Conservation (phyloP, 306 rosid genomes). For the Fragaria nilgerrensis region DNA sequence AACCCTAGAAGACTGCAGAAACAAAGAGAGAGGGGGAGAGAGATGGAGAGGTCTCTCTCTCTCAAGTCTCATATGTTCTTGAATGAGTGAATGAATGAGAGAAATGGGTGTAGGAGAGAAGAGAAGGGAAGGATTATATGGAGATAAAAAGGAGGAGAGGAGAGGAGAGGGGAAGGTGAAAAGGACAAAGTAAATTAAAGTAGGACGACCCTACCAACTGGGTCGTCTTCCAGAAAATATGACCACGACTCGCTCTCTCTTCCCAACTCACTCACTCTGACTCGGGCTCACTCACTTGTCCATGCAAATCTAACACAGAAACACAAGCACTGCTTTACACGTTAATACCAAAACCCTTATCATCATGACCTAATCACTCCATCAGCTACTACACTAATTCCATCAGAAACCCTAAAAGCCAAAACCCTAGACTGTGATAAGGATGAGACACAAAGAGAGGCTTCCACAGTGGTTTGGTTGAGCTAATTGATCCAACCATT, state of each 20-base stretch:
- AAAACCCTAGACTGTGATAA: slow-evolving; percentile 7
- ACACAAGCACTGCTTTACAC: slow-evolving; percentile 12
- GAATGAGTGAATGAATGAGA: slow-evolving; percentile 10
- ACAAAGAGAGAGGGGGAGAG: not conserved
- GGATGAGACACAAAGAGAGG: slow-evolving; percentile 32
- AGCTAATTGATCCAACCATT: slow-evolving; percentile 28
- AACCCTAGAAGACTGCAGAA: not conserved
- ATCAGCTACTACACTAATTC: slow-evolving; percentile 12
- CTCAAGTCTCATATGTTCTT: not conserved
- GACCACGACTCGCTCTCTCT: slow-evolving; percentile 29
- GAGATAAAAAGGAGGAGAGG: slow-evolving; percentile 29
- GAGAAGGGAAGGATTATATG: slow-evolving; percentile 24
- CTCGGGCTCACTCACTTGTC: not conserved
- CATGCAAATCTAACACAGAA: slow-evolving; percentile 8
- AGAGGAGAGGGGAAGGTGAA: slow-evolving; percentile 19
- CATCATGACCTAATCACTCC: slow-evolving; percentile 40
- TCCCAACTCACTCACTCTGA: slow-evolving; percentile 1
- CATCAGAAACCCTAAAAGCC: not conserved
- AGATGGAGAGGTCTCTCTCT: slow-evolving; percentile 13
- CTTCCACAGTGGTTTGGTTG: slow-evolving; percentile 33
- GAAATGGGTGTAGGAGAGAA: slow-evolving; percentile 27
- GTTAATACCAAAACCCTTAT: slow-evolving; percentile 16
- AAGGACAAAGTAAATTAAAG: slow-evolving; percentile 35
- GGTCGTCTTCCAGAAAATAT: slow-evolving; percentile 34
- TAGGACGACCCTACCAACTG: slow-evolving; percentile 40